Conservation (phyloP, 345 rosid species). For the Salix viminalis region DNA sequence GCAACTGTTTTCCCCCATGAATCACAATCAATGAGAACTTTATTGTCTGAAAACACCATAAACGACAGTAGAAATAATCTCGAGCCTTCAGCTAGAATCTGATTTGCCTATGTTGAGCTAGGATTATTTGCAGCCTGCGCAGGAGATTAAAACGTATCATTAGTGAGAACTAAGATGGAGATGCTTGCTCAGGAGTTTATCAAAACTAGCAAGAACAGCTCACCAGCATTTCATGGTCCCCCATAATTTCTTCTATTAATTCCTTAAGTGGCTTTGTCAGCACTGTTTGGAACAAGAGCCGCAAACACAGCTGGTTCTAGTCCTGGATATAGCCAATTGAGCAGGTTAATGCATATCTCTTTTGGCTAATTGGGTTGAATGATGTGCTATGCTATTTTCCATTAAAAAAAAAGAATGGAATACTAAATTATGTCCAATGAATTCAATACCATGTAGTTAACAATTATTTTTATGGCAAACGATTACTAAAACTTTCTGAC, state of each 20-base stretch:
- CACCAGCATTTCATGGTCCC: slow-evolving; percentile 87
- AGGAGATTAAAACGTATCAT: neutral
- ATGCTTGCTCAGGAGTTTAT: neutral
- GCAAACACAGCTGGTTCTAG: slow-evolving; percentile 74
- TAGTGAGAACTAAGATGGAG: neutral
- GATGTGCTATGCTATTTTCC: no score
- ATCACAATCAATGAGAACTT: neutral
- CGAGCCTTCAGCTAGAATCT: neutral
- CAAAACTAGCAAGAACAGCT: slow-evolving; percentile 19
- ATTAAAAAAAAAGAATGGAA: no score
- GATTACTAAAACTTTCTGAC: no score
- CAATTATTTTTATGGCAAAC: no score
- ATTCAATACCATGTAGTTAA: no score
- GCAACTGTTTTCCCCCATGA: neutral
- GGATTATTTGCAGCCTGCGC: slow-evolving; percentile 44
- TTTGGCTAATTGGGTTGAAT: no score
- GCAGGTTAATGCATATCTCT: neutral
- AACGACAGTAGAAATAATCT: neutral
- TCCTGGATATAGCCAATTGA: slow-evolving; percentile 36
- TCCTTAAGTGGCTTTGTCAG: slow-evolving; percentile 61
- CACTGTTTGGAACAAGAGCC: slow-evolving; percentile 80
- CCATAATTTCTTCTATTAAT: slow-evolving; percentile 79
- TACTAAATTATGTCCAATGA: no score
- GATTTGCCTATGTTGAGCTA: slow-evolving; percentile 8
- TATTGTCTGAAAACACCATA: neutral